Evolutionary conservation across 1,284 basidiomycete species (phyloP), one percentile per base, ranked within the genome.

Genomic region (Gymnopus androsaceus): DNA sequence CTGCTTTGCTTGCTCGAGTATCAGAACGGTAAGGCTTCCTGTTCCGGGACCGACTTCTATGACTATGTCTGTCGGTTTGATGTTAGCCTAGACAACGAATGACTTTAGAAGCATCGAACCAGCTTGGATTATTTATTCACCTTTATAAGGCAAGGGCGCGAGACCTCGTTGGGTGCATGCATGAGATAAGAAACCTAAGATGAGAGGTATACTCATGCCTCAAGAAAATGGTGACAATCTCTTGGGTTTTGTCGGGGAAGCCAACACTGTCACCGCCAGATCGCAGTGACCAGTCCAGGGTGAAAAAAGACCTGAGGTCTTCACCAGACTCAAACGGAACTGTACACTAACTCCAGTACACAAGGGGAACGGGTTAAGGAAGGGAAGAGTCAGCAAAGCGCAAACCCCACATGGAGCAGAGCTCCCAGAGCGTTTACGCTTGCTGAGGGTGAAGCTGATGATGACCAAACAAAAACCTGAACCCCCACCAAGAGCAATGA

Each of bases 21-120:
- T 99, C 65, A 91, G 81, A 15, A 98, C 89, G 0, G 97, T 99
- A 68, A 99, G 72, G 70, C 99, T 99, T 62, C 97, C 97, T 2
- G 97, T 99, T 75, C 97, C 97, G 11, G 97, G 97, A 69, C 96
- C 97, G 52, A 99, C 95, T 76, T 99, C 96, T 49, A 99, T 85
- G 17, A 98, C 95, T 67, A 92, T 90, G 71, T 99, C 96, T 17
- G 95, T 96, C 1, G 95, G 92, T 63, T 93, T 92, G 48, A 99
- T 76, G 67, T 92, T 92, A 3, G 96, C 96, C 87, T 97, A 61
- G 9, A 55, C 21, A 51, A 30, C 11, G 19, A 19, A 58, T 51
- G 60, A 44, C 6, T 27, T 21, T 37, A 44, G 28, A 47, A 27
- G 34, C 11, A 23, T 27, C 48, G 21, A 19, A 30, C 33, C 28